Conservation (phyloP, 1,284 basidiomycete species). For the Inonotus hispidus region DNA sequence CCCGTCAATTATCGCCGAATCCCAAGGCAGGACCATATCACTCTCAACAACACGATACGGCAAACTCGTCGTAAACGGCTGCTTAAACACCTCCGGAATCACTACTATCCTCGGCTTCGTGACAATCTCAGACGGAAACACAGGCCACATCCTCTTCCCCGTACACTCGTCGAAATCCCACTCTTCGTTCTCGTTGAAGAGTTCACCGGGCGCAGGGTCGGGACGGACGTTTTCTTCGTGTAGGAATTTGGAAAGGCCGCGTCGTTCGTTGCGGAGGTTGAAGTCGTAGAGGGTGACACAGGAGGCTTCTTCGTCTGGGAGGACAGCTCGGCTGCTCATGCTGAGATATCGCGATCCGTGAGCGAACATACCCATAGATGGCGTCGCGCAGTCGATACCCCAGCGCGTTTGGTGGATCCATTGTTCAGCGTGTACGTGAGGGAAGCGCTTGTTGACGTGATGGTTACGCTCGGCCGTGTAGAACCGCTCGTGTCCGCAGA, state of each 20-base stretch:
- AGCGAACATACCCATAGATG: neutral
- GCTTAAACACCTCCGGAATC: constrained; percentile 10
- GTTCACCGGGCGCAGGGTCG: neutral
- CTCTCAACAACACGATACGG: constrained; percentile 13
- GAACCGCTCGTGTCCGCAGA: neutral
- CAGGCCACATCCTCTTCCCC: constrained; percentile 2
- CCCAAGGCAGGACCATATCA: constrained; percentile 12
- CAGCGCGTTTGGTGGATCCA: constrained; percentile 13
- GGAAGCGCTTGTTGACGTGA: neutral
- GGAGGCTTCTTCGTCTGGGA: neutral
- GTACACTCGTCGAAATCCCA: neutral
- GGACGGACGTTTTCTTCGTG: constrained; percentile 2
- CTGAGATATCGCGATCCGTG: constrained; percentile 6
- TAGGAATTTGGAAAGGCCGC: neutral
- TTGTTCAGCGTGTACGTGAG: neutral
- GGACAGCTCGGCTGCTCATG: constrained; percentile 2
- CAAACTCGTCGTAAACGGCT: constrained; percentile 2
- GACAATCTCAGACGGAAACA: neutral
- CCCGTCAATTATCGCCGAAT: constrained; percentile 12
- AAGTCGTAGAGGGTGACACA: constrained; percentile 9
- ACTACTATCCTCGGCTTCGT: neutral
- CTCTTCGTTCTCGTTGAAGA: constrained; percentile 6
- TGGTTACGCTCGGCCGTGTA: neutral
- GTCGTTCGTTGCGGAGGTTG: constrained; percentile 8
- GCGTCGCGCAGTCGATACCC: constrained; percentile 4